Percentiles rank a stretch among this genome's conserved stretches.
phyloP scores from a whole-genome alignment of 495 filamentous ascomycete genomes.

The Penicillium canescens region DNA sequence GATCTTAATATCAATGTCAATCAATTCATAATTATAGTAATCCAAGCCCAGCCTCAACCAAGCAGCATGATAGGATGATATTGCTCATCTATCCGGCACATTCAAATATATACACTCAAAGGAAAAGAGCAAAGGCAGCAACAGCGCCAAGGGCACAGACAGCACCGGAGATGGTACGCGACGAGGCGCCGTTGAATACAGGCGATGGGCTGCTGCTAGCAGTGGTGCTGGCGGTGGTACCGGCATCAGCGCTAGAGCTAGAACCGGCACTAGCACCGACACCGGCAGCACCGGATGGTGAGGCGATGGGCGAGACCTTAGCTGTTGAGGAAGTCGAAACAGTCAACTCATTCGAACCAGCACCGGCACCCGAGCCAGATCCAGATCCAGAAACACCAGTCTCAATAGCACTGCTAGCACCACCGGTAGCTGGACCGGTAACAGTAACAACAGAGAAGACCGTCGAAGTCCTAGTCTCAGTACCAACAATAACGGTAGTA shows the following conservation, averaged over 20 bases:
- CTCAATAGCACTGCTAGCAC: neutral
- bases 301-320: neutral
- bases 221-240: neutral
- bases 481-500: slow-evolving; percentile 16
- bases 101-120: neutral
- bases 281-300: neutral
- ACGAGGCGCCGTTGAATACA: slow-evolving; percentile 3
- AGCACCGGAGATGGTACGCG: neutral
- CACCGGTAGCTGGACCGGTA: neutral
- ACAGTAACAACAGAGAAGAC: slow-evolving; percentile 11
- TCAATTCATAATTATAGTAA: too few species aligned
- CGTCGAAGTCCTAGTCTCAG: slow-evolving; percentile 15
- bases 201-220: slow-evolving; percentile 2
- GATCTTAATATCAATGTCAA: too few species aligned
- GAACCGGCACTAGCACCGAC: neutral
- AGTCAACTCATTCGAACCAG: neutral
- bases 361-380: neutral
- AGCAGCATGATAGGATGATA: too few species aligned
- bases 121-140: neutral
- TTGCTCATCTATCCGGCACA: neutral
- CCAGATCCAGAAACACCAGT: slow-evolving; percentile 1
- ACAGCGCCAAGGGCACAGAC: neutral
- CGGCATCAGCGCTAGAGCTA: neutral
- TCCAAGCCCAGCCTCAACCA: too few species aligned
- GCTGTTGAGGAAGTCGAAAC: slow-evolving; percentile 1